phyloP scores from a whole-genome alignment of 2,329 filamentous ascomycete species.

The Scortechinia acanthostroma region DNA sequence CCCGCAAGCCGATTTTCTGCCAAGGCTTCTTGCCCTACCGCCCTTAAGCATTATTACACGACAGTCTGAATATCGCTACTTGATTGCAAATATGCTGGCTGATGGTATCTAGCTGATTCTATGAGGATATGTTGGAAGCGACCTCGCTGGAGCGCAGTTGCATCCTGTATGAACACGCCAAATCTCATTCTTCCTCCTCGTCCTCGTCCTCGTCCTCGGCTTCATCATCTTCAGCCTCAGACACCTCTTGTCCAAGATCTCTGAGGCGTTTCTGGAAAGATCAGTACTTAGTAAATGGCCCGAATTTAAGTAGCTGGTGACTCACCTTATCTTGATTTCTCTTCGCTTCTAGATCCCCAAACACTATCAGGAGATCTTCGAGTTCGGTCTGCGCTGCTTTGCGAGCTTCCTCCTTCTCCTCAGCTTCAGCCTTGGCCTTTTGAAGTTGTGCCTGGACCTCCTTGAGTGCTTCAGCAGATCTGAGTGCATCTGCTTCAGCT shows the following conservation, averaged over 20 bases:
- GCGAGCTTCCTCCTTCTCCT: slow-evolving; percentile 8
- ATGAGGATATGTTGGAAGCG: too few species aligned
- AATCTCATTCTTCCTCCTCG: slow-evolving; percentile 31
- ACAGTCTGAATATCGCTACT: too few species aligned
- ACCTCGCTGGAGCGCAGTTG: too few species aligned
- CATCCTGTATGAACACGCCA: too few species aligned
- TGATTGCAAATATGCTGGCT: too few species aligned
- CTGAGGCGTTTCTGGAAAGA: slow-evolving; percentile 38
- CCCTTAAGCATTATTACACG: too few species aligned
- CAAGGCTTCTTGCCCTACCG: too few species aligned
- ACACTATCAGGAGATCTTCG: slow-evolving; percentile 22
- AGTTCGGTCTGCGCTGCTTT: slow-evolving; percentile 8
- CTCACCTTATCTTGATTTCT: slow-evolving; percentile 59
- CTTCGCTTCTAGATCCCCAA: slow-evolving; percentile 75
- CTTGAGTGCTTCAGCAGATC: not conserved
- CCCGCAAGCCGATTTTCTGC: too few species aligned
- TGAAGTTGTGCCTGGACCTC: slow-evolving; percentile 5
- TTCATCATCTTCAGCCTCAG: slow-evolving; percentile 68
- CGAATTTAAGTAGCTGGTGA: not conserved
- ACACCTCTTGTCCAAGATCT: slow-evolving; percentile 63
- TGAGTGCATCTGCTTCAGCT: slow-evolving; percentile 6
- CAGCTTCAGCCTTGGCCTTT: slow-evolving; percentile 18
- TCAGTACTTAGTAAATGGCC: not conserved
- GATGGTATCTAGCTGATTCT: too few species aligned
- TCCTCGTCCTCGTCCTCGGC: slow-evolving; percentile 47